A percentile compares a stretch with the other conserved stretches of the same genome.
These are phyloP conservation scores for Hyaloperonospora arabidopsidis DNA, from an alignment of 352 stramenopile genomes.

Conservation along the genomic window DNA sequence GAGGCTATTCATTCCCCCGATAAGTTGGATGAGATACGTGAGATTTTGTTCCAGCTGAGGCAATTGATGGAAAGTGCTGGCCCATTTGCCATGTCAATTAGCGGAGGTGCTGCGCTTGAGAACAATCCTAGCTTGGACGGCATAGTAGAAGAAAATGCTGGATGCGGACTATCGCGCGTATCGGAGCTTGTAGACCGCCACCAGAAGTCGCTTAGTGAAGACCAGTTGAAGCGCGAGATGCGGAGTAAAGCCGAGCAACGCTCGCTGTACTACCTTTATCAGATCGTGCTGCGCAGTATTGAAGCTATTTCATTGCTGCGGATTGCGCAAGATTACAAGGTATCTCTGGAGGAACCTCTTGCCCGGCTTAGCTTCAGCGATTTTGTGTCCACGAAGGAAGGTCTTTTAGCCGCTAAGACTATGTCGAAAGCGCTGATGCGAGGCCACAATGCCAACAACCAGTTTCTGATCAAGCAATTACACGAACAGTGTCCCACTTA, in stretches of 20 bases:
- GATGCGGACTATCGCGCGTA: conserved; percentile 45
- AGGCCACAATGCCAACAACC: conserved; percentile 71
- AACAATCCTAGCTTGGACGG: conserved; percentile 49
- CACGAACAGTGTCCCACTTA: conserved; percentile 76
- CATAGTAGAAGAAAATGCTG: conserved; percentile 27
- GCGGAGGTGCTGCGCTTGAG: conserved; percentile 44
- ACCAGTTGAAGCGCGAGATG: conserved; percentile 65
- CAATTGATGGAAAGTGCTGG: conserved; percentile 75
- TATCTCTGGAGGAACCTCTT: conserved; percentile 56
- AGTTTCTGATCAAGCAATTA: conserved; percentile 77
- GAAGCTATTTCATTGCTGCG: conserved; percentile 72
- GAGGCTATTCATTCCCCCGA: conserved; percentile 39
- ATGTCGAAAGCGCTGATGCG: conserved; percentile 80
- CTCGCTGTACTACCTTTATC: conserved; percentile 75
- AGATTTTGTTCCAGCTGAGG: conserved; percentile 76
- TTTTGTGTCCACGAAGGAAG: conserved; percentile 59
- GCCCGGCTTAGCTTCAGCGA: conserved; percentile 68
- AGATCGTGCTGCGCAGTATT: conserved; percentile 67
- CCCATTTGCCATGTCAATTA: conserved; percentile 72
- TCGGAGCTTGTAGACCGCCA: conserved; percentile 61
- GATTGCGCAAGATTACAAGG: conserved; percentile 56
- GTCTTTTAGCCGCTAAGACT: conserved; percentile 47
- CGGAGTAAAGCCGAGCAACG: conserved; percentile 77
- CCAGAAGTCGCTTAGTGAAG: conserved; percentile 62
- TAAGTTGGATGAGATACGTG: conserved; percentile 62